Base-by-base conservation (phyloP, 2,329 filamentous ascomycete genomes). In the Cladosporium sp. region DNA sequence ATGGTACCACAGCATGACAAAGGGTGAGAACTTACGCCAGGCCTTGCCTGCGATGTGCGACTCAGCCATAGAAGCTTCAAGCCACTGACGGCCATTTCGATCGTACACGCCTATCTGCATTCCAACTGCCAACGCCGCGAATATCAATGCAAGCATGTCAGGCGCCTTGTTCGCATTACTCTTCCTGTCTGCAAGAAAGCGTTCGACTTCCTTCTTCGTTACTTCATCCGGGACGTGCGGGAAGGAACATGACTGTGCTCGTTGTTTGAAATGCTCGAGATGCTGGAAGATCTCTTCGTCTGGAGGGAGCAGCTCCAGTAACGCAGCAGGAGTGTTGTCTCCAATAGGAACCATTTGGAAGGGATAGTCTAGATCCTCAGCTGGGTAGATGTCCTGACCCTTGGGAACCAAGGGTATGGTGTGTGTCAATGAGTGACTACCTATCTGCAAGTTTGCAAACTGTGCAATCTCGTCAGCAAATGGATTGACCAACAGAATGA, bases 101-200 rank as follows among this genome's bases (percentile, higher is more conserved):
- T 83, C 80, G 70, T 78, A 82, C 3, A 80, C 75, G 8, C 79
- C 80, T 65, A 82, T 76, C 66, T 84, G 82, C 64, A 81, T 73
- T 1, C 82, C 82, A 14, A 81, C 74, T 1, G 82, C 82, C 15
- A 83, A 73, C 1, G 80, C 79, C 4, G 81, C 79, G 65, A 84
- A 83, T 14, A 84, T 73, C 15, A 84, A 71, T 7, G 80, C 82
- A 18, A 84, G 77, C 77, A 82, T 80, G 63, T 83, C 80, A 5
- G 82, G 82, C 66, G 78, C 78, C 57, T 76, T 73, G 34, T 79
- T 73, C 0, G 81, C 79, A 65, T 83, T 83, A 41, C 76, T 75
- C 55, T 77, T 73, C 6, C 34, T 54, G 15, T 82, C 77, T 1
- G 75, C 72, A 6, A 84, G 71, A 62, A 83, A 84, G 1, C 79